phyloP scores from a whole-genome alignment of 306 rosid species.

The Sicyos baderoa region DNA sequence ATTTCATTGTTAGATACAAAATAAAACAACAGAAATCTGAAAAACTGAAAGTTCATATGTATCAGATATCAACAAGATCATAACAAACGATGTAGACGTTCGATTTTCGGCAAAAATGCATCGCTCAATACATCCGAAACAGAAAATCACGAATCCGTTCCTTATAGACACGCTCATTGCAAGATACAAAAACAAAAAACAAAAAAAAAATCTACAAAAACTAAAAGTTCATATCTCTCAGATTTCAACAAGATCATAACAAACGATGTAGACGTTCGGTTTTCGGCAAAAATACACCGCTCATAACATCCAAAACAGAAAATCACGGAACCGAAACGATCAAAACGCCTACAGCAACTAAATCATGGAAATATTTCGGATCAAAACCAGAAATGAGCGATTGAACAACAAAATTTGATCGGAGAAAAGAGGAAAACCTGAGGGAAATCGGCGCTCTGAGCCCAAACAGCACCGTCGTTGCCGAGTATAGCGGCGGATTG shows the following conservation, averaged over 20 bases:
- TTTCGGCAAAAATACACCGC: background rate
- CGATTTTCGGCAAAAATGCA: background rate
- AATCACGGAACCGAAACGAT: background rate
- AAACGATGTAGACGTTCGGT: background rate
- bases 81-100: background rate
- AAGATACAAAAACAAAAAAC: background rate
- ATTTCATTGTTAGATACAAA: background rate
- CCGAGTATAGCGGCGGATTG: constrained; percentile 47
- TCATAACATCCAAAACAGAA: background rate
- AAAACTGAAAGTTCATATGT: background rate
- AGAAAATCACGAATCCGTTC: background rate
- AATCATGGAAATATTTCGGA: no score
- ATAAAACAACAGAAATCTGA: background rate
- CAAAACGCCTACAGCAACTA: background rate
- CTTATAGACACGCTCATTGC: background rate
- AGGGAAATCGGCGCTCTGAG: constrained; percentile 46
- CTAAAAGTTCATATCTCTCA: background rate
- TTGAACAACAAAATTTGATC: background rate
- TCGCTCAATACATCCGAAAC: background rate
- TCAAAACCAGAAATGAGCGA: background rate
- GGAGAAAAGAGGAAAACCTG: constrained; percentile 24
- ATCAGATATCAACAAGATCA: background rate
- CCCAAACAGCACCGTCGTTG: constrained; percentile 50
- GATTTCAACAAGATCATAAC: background rate
- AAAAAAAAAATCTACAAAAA: background rate